Base-by-base conservation (phyloP, 2,329 filamentous ascomycete genomes). In the Eurotiales sp. region DNA sequence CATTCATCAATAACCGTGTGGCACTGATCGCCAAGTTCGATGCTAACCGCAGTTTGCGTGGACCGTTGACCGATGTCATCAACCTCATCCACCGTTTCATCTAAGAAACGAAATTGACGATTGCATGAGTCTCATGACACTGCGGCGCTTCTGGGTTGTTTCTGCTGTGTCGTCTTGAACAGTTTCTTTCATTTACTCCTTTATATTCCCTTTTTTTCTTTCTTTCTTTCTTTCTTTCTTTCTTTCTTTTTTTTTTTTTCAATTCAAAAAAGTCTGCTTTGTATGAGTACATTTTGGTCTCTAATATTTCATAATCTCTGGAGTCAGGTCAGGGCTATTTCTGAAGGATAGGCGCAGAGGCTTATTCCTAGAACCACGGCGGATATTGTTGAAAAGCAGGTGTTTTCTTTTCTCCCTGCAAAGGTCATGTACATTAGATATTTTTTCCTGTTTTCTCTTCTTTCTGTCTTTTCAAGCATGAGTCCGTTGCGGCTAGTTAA, bases 61-160 rank as follows among this genome's bases (percentile, higher is more conserved):
- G 67, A 47, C 66, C 70, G 50, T 59, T 76, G 36, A 70, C 69
- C 15, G 72, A 74, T 52, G 58, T 76, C 45, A 64, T 74, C 19
- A 68, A 67, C 60, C 62, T 71, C 48, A 67, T 74, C 17, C 15
- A 37, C 17, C n/a, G 34, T 8, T 37, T 37, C 34, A 37, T 37
- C 2, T 37, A 21, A 37, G 34, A 21, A 17, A 37, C 34, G 34
- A 37, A 37, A 19, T 37, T 37, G 34, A 37, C 15, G 17, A 37
- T 19, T 37, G 8, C 34, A 37, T 37, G 34, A 37, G 34, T 37
- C 34, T 37, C 21, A 37, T 37, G 34, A 37, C n/a, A 37, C 12
- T 37, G 34, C 15, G 34, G 34, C 34, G 34, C 34, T 37, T 37
- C 15, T 21, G 17, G 15, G 17, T 37, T 15, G 17, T 19, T 37